These are phyloP conservation scores for Rhodotorula graminis DNA, from an alignment of 768 basidiomycete genomes.

Conservation along the genomic window DNA sequence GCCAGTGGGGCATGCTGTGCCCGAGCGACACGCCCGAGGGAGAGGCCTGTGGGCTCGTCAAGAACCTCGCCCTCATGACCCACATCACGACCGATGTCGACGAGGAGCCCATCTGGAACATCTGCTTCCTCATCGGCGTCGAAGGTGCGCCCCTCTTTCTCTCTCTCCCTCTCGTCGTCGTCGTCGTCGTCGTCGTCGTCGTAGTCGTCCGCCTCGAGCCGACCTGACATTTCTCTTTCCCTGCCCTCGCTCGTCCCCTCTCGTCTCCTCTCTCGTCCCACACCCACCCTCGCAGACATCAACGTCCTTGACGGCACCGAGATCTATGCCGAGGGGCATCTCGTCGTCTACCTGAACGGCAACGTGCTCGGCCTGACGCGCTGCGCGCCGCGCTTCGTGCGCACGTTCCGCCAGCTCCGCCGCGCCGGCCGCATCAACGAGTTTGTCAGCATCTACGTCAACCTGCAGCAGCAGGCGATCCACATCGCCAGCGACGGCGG, in stretches of 20 bases:
- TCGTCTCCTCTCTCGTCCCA: not conserved
- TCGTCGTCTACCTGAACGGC: conserved; percentile 95
- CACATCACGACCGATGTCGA: conserved; percentile 99
- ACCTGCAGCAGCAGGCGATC: conserved; percentile 88
- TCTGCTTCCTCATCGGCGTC: conserved; percentile 92
- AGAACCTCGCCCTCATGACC: conserved; percentile 98
- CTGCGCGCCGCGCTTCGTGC: conserved; percentile 75
- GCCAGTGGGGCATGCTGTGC: conserved; percentile 98
- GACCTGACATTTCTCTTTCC: not conserved
- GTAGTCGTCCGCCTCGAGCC: too few species aligned
- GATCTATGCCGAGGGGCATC: conserved; percentile 87
- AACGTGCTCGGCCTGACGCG: conserved; percentile 89
- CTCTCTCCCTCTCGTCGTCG: not conserved
- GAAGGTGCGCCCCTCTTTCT: conserved; percentile 65
- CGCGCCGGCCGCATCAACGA: conserved; percentile 88
- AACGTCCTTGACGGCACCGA: conserved; percentile 85
- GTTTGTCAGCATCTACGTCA: conserved; percentile 93
- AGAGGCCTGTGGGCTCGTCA: conserved; percentile 96
- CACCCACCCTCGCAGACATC: conserved; percentile 61
- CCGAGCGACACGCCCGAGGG: conserved; percentile 99
- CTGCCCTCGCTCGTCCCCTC: not conserved
- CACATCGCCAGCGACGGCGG: conserved; percentile 97
- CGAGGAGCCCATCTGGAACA: conserved; percentile 82
- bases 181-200: too few species aligned
- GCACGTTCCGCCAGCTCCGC: conserved; percentile 84